Evolutionary conservation across 495 filamentous ascomycete genomes (phyloP).

Genomic region (Coniosporium apollinis): DNA sequence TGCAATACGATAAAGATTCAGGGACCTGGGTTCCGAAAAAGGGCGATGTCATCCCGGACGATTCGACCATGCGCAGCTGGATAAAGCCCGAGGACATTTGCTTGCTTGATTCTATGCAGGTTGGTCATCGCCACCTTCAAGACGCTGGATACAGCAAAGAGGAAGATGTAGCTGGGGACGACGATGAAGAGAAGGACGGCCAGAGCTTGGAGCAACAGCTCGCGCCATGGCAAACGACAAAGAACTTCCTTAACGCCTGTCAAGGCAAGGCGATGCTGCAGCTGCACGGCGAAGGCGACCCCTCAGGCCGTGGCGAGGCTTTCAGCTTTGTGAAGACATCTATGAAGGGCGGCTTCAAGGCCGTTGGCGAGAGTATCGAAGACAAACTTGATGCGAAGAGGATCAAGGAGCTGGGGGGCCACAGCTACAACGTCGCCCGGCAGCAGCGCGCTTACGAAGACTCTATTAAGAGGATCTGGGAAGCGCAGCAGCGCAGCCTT

Average conservation of each 20-base stretch:
- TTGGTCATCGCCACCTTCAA: conserved; percentile 66
- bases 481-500: conserved; percentile 63
- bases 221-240: conserved; percentile 86
- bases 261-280: conserved; percentile 93
- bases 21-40: conserved; percentile 58
- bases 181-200: conserved; percentile 47
- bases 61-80: conserved; percentile 60
- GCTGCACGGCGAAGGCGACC: conserved; percentile 86
- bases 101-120: conserved; percentile 89
- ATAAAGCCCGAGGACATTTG: conserved; percentile 93
- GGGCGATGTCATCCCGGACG: conserved; percentile 57
- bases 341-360: conserved; percentile 97
- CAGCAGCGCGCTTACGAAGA: conserved; percentile 83
- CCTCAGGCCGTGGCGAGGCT: conserved; percentile 81
- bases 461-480: conserved; percentile 79
- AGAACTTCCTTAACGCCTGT: conserved; percentile 87
- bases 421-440: conserved; percentile 89
- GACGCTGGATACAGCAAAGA: conserved; percentile 66
- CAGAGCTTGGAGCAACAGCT: conserved; percentile 74
- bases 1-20: conserved; percentile 70
- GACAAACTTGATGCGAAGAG: conserved; percentile 51
- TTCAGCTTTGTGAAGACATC: conserved; percentile 93
- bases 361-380: conserved; percentile 67
- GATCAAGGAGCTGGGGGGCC: conserved; percentile 77
- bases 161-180: conserved; percentile 52